These are phyloP conservation scores for Aschersonia sp. DNA, from an alignment of 2,329 filamentous ascomycete genomes.

Conservation along the genomic window DNA sequence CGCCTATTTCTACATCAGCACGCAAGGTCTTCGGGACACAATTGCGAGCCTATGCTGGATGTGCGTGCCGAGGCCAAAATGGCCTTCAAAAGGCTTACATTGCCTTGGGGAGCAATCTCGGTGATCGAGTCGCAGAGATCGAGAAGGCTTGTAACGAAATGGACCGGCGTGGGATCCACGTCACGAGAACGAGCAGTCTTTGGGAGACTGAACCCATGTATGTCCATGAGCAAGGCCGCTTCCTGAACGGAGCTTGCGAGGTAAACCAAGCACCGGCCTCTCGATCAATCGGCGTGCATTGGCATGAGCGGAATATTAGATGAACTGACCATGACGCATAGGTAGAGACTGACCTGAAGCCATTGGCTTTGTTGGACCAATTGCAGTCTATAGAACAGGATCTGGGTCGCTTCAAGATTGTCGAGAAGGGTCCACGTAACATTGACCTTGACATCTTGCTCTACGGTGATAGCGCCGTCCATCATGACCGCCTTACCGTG, in stretches of 20 bases:
- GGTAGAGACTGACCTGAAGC: slow-evolving; percentile 68
- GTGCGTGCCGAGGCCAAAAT: not conserved
- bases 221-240: slow-evolving; percentile 72
- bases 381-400: slow-evolving; percentile 73
- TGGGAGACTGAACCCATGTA: slow-evolving; percentile 99
- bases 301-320: too few species aligned
- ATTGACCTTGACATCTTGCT: slow-evolving; percentile 90
- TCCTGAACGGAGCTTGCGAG: slow-evolving; percentile 88
- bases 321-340: slow-evolving; percentile 20
- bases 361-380: slow-evolving; percentile 61
- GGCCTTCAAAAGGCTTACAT: slow-evolving; percentile 49
- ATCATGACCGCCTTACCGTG: slow-evolving; percentile 61
- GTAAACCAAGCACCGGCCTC: slow-evolving; percentile 25
- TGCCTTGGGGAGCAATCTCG: slow-evolving; percentile 85
- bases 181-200: slow-evolving; percentile 70
- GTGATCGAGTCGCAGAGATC: slow-evolving; percentile 72
- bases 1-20: too few species aligned
- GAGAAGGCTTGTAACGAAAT: slow-evolving; percentile 72
- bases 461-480: slow-evolving; percentile 53
- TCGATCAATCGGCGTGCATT: too few species aligned
- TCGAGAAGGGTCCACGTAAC: slow-evolving; percentile 88
- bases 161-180: slow-evolving; percentile 54
- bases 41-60: not conserved
- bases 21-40: too few species aligned
- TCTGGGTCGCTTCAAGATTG: slow-evolving; percentile 67